phyloP scores from a whole-genome alignment of 768 basidiomycete species.

The Pleurotus platypus region DNA sequence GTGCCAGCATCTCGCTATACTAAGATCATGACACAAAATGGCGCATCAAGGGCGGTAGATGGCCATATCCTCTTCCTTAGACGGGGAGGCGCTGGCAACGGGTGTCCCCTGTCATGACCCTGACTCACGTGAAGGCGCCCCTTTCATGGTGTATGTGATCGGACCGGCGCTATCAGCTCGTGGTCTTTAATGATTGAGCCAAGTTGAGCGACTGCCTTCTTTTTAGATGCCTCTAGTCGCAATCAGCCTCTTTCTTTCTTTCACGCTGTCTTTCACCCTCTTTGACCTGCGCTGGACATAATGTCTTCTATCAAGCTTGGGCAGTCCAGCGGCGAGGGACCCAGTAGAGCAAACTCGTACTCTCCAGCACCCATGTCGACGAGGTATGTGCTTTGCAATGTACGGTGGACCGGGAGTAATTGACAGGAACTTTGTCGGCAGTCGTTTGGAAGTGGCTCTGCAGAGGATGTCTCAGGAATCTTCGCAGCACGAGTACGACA shows the following conservation, averaged over 20 bases:
- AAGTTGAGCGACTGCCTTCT: conserved; percentile 11
- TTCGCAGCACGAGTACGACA: conserved; percentile 46
- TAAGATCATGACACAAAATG: not conserved
- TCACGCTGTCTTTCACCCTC: conserved; percentile 18
- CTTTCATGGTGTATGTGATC: not conserved
- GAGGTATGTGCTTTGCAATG: not conserved
- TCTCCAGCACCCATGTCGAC: conserved; percentile 31
- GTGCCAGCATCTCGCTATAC: too few species aligned
- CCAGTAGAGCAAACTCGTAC: conserved; percentile 29
- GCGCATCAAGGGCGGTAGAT: not conserved
- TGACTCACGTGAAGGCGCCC: not conserved
- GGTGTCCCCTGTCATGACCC: not conserved
- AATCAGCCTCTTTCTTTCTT: conserved; percentile 16
- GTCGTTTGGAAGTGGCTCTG: conserved; percentile 44
- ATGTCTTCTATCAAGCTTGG: not conserved
- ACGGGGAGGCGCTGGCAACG: not conserved
- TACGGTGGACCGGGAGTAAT: not conserved
- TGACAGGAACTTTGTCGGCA: conserved; percentile 13
- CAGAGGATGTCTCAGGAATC: conserved; percentile 45
- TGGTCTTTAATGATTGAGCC: conserved; percentile 8
- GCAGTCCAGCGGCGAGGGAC: not conserved
- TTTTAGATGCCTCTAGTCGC: conserved; percentile 14
- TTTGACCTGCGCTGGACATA: conserved; percentile 6
- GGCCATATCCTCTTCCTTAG: not conserved
- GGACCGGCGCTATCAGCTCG: conserved; percentile 49